A percentile compares a stretch with the other conserved stretches of the same genome.
Conservation (phyloP, 257 asterid species). For the Perilla frutescens region DNA sequence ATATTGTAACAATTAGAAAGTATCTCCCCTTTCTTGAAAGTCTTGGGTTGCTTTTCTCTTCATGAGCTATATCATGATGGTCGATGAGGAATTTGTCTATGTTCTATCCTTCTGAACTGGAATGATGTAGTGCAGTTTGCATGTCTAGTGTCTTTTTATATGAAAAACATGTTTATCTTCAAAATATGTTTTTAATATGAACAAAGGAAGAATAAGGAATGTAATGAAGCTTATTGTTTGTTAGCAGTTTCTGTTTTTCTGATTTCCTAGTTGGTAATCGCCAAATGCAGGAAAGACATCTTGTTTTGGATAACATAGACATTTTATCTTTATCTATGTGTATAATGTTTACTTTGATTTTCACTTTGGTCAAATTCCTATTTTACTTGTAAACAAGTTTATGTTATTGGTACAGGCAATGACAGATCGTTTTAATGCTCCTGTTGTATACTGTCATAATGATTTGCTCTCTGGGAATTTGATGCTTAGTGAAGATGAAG, state of each 20-base stretch:
- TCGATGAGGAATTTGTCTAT: not conserved
- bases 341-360: slow-evolving; percentile 23
- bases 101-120: not conserved
- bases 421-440: slow-evolving; percentile 73
- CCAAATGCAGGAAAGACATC: slow-evolving; percentile 7
- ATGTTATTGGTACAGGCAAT: slow-evolving; percentile 65
- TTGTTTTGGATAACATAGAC: slow-evolving; percentile 13
- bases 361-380: not conserved
- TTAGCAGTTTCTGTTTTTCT: not conserved
- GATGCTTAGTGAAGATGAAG: slow-evolving; percentile 89
- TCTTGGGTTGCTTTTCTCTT: not conserved
- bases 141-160: slow-evolving; percentile 3
- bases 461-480: slow-evolving; percentile 94
- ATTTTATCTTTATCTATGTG: slow-evolving; percentile 24
- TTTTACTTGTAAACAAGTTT: slow-evolving; percentile 15
- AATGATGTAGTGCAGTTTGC: slow-evolving; percentile 4
- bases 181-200: not conserved
- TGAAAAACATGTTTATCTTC: slow-evolving; percentile 6
- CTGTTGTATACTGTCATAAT: slow-evolving; percentile 81
- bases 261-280: slow-evolving; percentile 19
- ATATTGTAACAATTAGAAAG: slow-evolving; percentile 4
- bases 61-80: slow-evolving; percentile 9
- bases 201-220: not conserved
- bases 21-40: slow-evolving; percentile 4
- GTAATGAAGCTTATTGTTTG: slow-evolving; percentile 24